phyloP scores from a whole-genome alignment of 176 grass and related monocot species.

The Eleusine coracana region DNA sequence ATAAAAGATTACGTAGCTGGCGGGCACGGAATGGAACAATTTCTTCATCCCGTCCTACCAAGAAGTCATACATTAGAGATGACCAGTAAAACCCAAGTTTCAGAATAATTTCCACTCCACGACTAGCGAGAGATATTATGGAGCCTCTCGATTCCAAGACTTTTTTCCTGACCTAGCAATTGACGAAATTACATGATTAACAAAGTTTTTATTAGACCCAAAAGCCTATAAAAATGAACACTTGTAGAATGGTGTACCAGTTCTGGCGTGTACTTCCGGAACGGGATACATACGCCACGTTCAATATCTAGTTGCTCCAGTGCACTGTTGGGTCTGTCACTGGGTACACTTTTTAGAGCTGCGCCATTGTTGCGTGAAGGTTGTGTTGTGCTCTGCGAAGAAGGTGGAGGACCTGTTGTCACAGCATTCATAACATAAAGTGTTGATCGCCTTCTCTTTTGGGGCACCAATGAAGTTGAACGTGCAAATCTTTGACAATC shows the following conservation, averaged over 20 bases:
- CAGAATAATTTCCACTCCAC: conserved; percentile 91
- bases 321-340: conserved; percentile 61
- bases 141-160: conserved; percentile 94
- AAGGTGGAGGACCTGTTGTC: conserved; percentile 32
- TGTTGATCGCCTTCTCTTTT: conserved; percentile 35
- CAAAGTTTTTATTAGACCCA: conserved; percentile 2
- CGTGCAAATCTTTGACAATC: conserved; percentile 6
- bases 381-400: conserved; percentile 45
- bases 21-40: conserved; percentile 92
- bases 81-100: conserved; percentile 96
- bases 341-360: conserved; percentile 34
- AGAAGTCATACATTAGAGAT: conserved; percentile 75
- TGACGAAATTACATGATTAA: conserved; percentile 23
- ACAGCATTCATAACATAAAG: conserved; percentile 52
- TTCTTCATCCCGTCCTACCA: conserved; percentile 91
- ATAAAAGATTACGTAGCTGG: conserved; percentile 92
- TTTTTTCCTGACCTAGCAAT: conserved; percentile 84
- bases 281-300: conserved; percentile 90
- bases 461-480: conserved; percentile 30
- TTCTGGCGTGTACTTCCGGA: conserved; percentile 82
- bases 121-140: conserved; percentile 71
- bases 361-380: conserved; percentile 36
- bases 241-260: conserved; percentile 48
- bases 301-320: conserved; percentile 98
- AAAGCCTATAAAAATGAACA: conserved; percentile 18